Base-by-base conservation (phyloP, 2,329 filamentous ascomycete genomes). In the Gnomoniopsis sp. region DNA sequence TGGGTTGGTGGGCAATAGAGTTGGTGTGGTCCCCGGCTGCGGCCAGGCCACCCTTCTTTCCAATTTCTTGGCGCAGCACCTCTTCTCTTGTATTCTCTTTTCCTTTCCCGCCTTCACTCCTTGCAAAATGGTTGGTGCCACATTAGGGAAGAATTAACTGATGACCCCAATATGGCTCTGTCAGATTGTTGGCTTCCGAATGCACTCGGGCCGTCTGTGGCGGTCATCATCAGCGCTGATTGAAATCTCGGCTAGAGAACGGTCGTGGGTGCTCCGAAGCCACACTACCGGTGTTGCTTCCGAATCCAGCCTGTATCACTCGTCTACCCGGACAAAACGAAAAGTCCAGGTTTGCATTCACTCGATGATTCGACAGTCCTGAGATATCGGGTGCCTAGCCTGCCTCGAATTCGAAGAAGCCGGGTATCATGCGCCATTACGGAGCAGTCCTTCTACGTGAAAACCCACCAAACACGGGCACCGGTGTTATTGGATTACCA, bases 1-100 rank as follows among this genome's bases (percentile, higher is more conserved):
- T 30, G 26, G 26, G 26, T 30, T 21, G 34, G 22, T 44, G 23
- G 12, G 49, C 17, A 26, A 43, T 14, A 26, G 43, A 59, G 58
- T 57, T 60, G 58, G 58, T 60, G 58, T 60, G 60, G 57, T 62
- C 26, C 49, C 38, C 47, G 49, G 60, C 36, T 59, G 57, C 47
- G 57, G 57, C 57, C 60, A 56, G 8, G 26, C 54, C 51, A 43
- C 14, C 36, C 38, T 41, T 41, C 36, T 41, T 21, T 43, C 11
- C 21, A 26, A 34, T 34, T 52, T 34, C 33, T 15, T 41, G 21
- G 36, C 38, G 34, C n/a, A n/a, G n/a, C n/a, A n/a, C n/a, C 17
- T 21, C n/a, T 8, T 30, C 17, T n/a, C 34, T 36, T n/a, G n/a
- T n/a, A n/a, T n/a, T n/a, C n/a, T n/a, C 2, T 1, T 52, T 26